Evolutionary conservation across 208 protist genomes (phyloP).

Genomic region (Leishmania braziliensis): DNA sequence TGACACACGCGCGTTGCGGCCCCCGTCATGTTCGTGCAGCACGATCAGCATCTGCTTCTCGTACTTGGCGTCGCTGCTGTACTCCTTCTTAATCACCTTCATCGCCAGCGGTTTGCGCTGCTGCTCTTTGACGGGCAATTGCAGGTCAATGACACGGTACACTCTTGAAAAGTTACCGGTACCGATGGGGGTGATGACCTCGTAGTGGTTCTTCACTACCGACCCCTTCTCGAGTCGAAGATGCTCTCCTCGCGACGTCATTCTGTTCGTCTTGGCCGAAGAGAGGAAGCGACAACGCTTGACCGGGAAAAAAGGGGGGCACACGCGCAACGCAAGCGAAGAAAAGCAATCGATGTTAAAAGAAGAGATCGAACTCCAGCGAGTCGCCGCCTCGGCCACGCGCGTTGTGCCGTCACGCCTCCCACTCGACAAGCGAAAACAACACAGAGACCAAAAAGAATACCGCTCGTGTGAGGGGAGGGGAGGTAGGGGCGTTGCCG

Average conservation of each 20-base stretch:
- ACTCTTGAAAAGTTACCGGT: conserved; percentile 88
- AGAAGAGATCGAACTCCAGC: too few relatives aligned
- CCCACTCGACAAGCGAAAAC: not conserved
- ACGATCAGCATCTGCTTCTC: conserved; percentile 79
- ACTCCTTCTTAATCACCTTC: conserved; percentile 87
- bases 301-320: not conserved
- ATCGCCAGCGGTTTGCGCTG: conserved; percentile 51
- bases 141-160: conserved; percentile 60
- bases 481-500: not conserved
- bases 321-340: not conserved
- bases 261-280: not conserved
- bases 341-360: not conserved
- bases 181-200: conserved; percentile 67
- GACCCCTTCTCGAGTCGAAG: conserved; percentile 54
- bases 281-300: not conserved
- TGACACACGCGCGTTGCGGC: conserved; percentile 40
- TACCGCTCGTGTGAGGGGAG: not conserved
- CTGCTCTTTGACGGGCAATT: conserved; percentile 12
- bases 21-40: conserved; percentile 52
- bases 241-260: conserved; percentile 57
- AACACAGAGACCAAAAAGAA: not conserved
- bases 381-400: not conserved
- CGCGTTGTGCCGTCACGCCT: not conserved
- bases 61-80: conserved; percentile 75
- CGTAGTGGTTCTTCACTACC: conserved; percentile 62